Conservation (phyloP, 192 early-diverging fungal genomes). For the Linnemannia schmuckeri region DNA sequence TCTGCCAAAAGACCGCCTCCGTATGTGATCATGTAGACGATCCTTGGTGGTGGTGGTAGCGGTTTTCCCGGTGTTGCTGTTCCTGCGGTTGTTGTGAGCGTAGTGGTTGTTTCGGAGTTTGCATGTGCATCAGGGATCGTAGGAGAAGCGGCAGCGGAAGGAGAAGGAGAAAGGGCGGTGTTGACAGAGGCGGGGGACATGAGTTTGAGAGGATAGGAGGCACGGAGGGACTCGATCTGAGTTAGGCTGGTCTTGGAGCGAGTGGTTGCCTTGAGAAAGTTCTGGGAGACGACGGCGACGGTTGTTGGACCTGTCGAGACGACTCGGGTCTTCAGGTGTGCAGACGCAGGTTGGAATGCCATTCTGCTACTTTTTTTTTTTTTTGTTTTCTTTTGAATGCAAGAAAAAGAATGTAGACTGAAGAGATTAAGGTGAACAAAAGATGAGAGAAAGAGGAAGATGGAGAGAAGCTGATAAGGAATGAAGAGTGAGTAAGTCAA, state of each 20-base stretch:
- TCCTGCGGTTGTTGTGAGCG: neutral
- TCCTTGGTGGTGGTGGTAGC: conserved; percentile 40
- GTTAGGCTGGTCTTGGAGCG: conserved; percentile 48
- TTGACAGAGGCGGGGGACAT: conserved; percentile 43
- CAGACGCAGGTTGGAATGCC: conserved; percentile 46
- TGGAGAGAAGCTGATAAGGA: neutral
- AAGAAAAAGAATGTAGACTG: neutral
- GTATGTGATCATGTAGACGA: conserved; percentile 84
- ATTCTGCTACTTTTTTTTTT: neutral
- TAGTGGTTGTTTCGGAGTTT: neutral
- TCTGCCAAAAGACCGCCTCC: conserved; percentile 90
- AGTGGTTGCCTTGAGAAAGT: conserved; percentile 40
- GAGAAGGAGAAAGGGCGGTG: conserved; percentile 9
- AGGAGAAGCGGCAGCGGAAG: neutral
- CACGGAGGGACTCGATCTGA: conserved; percentile 53
- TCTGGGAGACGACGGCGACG: conserved; percentile 50
- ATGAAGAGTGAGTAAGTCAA: neutral
- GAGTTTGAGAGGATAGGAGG: conserved; percentile 47
- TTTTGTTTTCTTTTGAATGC: neutral
- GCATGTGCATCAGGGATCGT: too few relatives aligned
- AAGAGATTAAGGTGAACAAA: neutral
- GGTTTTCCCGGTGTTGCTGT: neutral
- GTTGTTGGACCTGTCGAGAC: conserved; percentile 38
- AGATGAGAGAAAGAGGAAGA: neutral
- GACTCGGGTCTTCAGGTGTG: conserved; percentile 33